Percentiles rank a stretch among this genome's conserved stretches.
These are phyloP conservation scores for Phaseolus lunatus DNA, from an alignment of 306 rosid species.

Conservation along the genomic window DNA sequence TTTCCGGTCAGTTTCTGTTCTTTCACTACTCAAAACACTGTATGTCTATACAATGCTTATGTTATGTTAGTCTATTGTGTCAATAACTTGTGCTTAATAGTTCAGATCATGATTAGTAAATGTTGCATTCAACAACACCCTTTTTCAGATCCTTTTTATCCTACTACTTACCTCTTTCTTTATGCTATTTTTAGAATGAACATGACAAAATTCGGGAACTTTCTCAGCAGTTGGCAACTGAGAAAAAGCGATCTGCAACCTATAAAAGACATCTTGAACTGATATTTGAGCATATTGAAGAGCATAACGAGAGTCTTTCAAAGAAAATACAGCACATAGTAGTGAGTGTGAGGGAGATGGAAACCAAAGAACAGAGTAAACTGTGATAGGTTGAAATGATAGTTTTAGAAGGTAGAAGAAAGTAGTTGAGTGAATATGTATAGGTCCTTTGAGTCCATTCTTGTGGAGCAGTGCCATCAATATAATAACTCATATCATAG, in stretches of 20 bases:
- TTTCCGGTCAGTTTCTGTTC: constrained; percentile 75
- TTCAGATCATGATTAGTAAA: background rate
- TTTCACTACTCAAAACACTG: background rate
- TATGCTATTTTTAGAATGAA: constrained; percentile 64
- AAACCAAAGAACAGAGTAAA: constrained; percentile 59
- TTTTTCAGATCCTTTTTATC: constrained; percentile 8
- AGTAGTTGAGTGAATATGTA: constrained; percentile 48
- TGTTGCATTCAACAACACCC: background rate
- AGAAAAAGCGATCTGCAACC: constrained; percentile 84
- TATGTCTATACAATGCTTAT: no score
- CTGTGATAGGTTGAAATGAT: constrained; percentile 55
- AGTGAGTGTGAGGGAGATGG: constrained; percentile 84
- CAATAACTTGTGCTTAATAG: background rate
- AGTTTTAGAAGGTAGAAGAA: constrained; percentile 45
- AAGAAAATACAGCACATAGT: constrained; percentile 90
- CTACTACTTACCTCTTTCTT: constrained; percentile 38
- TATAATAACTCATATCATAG: constrained; percentile 32
- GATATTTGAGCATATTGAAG: constrained; percentile 87
- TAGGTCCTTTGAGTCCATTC: constrained; percentile 47
- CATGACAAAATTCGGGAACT: constrained; percentile 90
- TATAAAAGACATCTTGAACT: constrained; percentile 95
- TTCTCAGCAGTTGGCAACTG: constrained; percentile 82
- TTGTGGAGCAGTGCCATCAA: constrained; percentile 35
- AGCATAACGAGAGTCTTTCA: constrained; percentile 84
- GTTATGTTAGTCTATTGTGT: constrained; percentile 20